These are phyloP conservation scores for Mucor circinelloides DNA, from an alignment of 371 early-diverging fungal species.

Conservation along the genomic window DNA sequence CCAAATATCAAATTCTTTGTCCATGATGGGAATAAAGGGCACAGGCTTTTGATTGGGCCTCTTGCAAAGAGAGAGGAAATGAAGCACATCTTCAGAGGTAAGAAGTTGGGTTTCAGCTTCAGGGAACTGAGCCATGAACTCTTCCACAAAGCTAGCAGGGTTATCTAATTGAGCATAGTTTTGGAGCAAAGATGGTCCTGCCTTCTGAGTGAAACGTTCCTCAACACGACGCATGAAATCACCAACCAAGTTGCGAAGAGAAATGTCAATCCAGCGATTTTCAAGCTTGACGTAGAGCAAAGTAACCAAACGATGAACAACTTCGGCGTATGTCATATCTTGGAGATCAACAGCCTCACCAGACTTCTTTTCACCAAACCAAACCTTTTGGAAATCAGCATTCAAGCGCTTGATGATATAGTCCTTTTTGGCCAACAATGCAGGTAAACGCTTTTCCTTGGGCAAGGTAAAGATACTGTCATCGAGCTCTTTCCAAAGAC, in stretches of 20 bases:
- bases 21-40: slow-evolving; percentile 91
- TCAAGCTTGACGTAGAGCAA: slow-evolving; percentile 82
- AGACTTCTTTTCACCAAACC: slow-evolving; percentile 89
- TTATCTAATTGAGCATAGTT: slow-evolving; percentile 69
- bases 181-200: slow-evolving; percentile 69
- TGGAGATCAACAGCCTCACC: slow-evolving; percentile 78
- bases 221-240: slow-evolving; percentile 91
- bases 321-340: slow-evolving; percentile 95
- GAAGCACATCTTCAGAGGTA: slow-evolving; percentile 89
- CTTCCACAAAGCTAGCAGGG: slow-evolving; percentile 68
- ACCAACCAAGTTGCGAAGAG: slow-evolving; percentile 82
- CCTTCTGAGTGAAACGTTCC: slow-evolving; percentile 78
- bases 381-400: slow-evolving; percentile 90
- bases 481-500: slow-evolving; percentile 95
- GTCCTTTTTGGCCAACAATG: slow-evolving; percentile 84
- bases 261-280: slow-evolving; percentile 85
- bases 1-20: slow-evolving; percentile 92
- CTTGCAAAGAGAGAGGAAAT: slow-evolving; percentile 84
- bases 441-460: slow-evolving; percentile 85
- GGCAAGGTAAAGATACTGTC: slow-evolving; percentile 89
- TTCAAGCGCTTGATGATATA: slow-evolving; percentile 92
- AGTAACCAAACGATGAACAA: slow-evolving; percentile 81
- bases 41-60: slow-evolving; percentile 89
- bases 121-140: slow-evolving; percentile 84
- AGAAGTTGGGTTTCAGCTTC: slow-evolving; percentile 76